A percentile compares a stretch with the other conserved stretches of the same genome.
phyloP scores from a whole-genome alignment of 371 early-diverging fungal genomes.

The Syncephalastrum monosporum region DNA sequence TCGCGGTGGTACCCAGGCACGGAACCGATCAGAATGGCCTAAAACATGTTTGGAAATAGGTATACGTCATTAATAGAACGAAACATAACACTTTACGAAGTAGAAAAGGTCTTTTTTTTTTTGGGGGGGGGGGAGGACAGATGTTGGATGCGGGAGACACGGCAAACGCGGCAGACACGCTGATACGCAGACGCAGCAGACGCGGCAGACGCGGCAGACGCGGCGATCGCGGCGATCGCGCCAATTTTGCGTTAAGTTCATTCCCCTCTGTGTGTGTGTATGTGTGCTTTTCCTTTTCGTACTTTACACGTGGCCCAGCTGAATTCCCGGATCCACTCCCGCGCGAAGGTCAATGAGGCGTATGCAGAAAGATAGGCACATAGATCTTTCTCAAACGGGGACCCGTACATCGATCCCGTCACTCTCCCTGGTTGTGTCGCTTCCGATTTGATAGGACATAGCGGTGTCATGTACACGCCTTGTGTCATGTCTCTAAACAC shows the following conservation, averaged over 20 bases:
- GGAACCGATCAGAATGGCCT: constrained; percentile 27
- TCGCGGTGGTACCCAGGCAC: constrained; percentile 26
- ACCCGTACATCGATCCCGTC: constrained; percentile 21
- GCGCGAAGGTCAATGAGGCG: constrained; percentile 28
- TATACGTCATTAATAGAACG: background rate
- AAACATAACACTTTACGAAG: too few relatives aligned
- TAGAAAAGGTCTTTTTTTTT: too few relatives aligned
- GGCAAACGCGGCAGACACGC: too few relatives aligned
- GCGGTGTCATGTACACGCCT: constrained; percentile 47
- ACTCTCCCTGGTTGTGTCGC: constrained; percentile 6
- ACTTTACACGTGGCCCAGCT: constrained; percentile 49
- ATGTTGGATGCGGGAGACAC: too few relatives aligned
- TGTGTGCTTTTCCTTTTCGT: background rate
- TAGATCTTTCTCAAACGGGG: constrained; percentile 57
- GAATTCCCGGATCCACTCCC: constrained; percentile 31
- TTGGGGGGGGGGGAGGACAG: too few relatives aligned
- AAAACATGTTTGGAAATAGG: background rate
- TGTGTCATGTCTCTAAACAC: constrained; percentile 52
- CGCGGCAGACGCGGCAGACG: too few relatives aligned
- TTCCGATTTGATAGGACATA: constrained; percentile 32
- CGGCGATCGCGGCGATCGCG: too few relatives aligned
- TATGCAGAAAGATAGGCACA: constrained; percentile 38
- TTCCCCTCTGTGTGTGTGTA: background rate
- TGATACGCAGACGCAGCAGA: too few relatives aligned
- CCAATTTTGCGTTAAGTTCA: too few relatives aligned